phyloP scores from a whole-genome alignment of 208 protist species.

The Histomonas meleagridis region DNA sequence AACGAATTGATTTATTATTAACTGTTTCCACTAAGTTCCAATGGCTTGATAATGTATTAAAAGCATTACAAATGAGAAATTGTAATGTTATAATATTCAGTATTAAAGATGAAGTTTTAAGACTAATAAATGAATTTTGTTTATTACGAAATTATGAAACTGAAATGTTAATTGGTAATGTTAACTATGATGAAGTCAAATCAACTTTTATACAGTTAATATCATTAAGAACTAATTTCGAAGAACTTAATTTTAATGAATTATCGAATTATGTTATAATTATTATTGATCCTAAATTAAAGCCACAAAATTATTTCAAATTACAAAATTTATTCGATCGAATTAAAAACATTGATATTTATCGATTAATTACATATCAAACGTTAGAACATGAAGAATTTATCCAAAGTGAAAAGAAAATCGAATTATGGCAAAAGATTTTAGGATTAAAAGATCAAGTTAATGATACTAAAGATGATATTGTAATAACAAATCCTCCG shows the following conservation, averaged over 20 bases:
- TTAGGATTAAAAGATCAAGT: not conserved
- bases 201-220: conserved; percentile 59
- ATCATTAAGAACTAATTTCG: conserved; percentile 60
- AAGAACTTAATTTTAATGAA: conserved; percentile 63
- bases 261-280: conserved; percentile 65
- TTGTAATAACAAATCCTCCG: not conserved
- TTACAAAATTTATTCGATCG: conserved; percentile 75
- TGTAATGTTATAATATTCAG: conserved; percentile 93
- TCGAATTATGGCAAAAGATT: conserved; percentile 42
- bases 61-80: conserved; percentile 55
- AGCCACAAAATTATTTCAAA: conserved; percentile 89
- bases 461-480: not conserved
- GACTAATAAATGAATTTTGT: conserved; percentile 52
- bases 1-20: not conserved
- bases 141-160: conserved; percentile 6
- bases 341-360: conserved; percentile 73
- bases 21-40: conserved; percentile 32
- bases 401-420: conserved; percentile 66
- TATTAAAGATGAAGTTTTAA: conserved; percentile 65
- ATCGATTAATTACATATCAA: conserved; percentile 74
- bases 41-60: conserved; percentile 50
- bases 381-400: conserved; percentile 81
- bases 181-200: conserved; percentile 42
- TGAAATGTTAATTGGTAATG: conserved; percentile 36
- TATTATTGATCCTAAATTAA: conserved; percentile 77